Conservation (phyloP, 306 rosid species). For the Gleditsia sinensis region DNA sequence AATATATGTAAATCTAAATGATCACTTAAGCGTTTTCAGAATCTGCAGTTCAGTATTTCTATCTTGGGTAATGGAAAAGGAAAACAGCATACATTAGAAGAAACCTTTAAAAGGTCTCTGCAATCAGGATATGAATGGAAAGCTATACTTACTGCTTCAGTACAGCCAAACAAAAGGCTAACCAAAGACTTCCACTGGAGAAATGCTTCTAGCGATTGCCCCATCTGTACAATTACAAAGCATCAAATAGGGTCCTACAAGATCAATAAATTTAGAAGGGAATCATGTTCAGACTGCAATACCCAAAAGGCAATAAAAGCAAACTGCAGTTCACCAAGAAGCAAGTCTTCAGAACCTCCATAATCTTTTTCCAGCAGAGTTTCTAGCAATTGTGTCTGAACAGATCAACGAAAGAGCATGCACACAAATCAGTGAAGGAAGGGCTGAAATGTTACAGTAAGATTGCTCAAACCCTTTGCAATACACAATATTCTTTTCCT, state of each 20-base stretch:
- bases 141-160: slow-evolving; percentile 75
- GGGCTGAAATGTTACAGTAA: neutral
- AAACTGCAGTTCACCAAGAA: slow-evolving; percentile 93
- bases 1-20: too few species aligned
- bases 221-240: slow-evolving; percentile 66
- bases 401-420: slow-evolving; percentile 29
- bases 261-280: slow-evolving; percentile 6
- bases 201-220: slow-evolving; percentile 94
- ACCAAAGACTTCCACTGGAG: slow-evolving; percentile 85
- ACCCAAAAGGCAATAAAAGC: slow-evolving; percentile 83
- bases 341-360: slow-evolving; percentile 81
- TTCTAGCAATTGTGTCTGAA: slow-evolving; percentile 80
- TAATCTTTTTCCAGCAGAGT: slow-evolving; percentile 63
- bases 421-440: slow-evolving; percentile 25
- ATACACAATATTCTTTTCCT: too few species aligned
- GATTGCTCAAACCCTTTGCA: neutral
- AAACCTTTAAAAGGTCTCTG: slow-evolving; percentile 11
- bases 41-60: slow-evolving; percentile 1
- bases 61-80: neutral
- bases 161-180: slow-evolving; percentile 82
- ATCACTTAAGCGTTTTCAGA: too few species aligned
- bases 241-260: slow-evolving; percentile 28
- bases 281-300: slow-evolving; percentile 15
- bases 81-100: slow-evolving; percentile 12
- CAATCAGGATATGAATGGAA: slow-evolving; percentile 22